Percentiles rank a stretch among this genome's conserved stretches.
phyloP scores from a whole-genome alignment of 208 protist species.

The Leishmania turanica region DNA sequence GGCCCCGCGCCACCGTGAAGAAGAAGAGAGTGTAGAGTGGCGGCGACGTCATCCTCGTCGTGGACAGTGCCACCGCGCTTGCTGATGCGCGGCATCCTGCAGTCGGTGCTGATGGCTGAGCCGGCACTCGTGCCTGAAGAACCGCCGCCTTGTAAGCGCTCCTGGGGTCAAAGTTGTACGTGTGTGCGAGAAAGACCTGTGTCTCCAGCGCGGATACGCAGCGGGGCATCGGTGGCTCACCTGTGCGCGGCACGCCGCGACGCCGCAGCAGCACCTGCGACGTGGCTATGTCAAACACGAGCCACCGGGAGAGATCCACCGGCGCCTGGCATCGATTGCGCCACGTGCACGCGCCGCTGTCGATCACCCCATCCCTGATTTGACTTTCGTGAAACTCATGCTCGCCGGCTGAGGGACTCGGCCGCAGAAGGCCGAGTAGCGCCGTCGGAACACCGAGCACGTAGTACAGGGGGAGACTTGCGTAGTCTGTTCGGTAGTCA shows the following conservation, averaged over 20 bases:
- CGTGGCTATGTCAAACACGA: slow-evolving; percentile 34
- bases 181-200: slow-evolving; percentile 37
- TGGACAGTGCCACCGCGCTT: background rate
- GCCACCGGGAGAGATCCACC: slow-evolving; percentile 23
- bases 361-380: background rate
- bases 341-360: background rate
- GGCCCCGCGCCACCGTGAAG: slow-evolving; percentile 12
- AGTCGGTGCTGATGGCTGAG: background rate
- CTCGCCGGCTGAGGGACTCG: background rate
- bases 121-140: background rate
- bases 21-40: slow-evolving; percentile 34
- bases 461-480: slow-evolving; percentile 21
- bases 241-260: background rate
- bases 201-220: slow-evolving; percentile 4
- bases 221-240: background rate
- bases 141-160: slow-evolving; percentile 20
- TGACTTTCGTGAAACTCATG: background rate
- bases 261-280: slow-evolving; percentile 36
- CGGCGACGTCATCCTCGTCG: background rate
- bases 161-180: slow-evolving; percentile 30
- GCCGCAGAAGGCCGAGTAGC: slow-evolving; percentile 5
- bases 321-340: background rate
- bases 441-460: slow-evolving; percentile 36
- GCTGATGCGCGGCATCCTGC: background rate
- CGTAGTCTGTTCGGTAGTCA: slow-evolving; percentile 32